Base-by-base conservation (phyloP, 148 eudicot species). In the Beta vulgaris region DNA sequence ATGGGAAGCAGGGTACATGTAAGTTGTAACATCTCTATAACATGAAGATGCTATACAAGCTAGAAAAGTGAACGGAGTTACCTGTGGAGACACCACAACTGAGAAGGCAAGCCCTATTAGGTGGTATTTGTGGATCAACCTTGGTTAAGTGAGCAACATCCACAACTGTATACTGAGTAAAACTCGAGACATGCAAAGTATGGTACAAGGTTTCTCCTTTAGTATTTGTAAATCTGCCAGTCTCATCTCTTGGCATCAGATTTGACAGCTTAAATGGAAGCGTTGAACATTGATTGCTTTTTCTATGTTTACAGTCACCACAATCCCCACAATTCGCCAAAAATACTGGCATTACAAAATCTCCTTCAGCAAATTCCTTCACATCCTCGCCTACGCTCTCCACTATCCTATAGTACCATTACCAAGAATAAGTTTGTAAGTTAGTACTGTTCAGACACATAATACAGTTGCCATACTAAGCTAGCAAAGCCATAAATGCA, bases 21-120 rank as follows among this genome's bases (percentile, higher is more conserved):
- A n/a, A n/a, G n/a, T n/a, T n/a, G n/a, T n/a, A n/a, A n/a, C n/a
- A n/a, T n/a, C n/a, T n/a, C n/a, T n/a, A n/a, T n/a, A n/a, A n/a
- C n/a, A n/a, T n/a, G n/a, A n/a, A n/a, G n/a, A n/a, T n/a, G n/a
- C n/a, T n/a, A n/a, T n/a, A n/a, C 53, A 21, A 51, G 23, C 23
- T 18, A 49, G 54, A 18, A 19, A 49, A 18, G 54, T 19, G 7
- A 62, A 58, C 54, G 35, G 39, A 10, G 40, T 40, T 65, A 96
- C 99, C 99, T 23, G 99, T 96, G 36, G 99, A 89, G 43, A 91
- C 85, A 31, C 99, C 99, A 35, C 99, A 96, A 43, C 98, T 87
- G 19, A 96, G 85, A 77, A 96, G 98, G 78, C 99, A 96, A 1
- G 95, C 99, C 77, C 86, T 82, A 54, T 91, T 87, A 11, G 98